Evolutionary conservation across 768 basidiomycete species (phyloP).

Genomic region (Calvatia gigantea): DNA sequence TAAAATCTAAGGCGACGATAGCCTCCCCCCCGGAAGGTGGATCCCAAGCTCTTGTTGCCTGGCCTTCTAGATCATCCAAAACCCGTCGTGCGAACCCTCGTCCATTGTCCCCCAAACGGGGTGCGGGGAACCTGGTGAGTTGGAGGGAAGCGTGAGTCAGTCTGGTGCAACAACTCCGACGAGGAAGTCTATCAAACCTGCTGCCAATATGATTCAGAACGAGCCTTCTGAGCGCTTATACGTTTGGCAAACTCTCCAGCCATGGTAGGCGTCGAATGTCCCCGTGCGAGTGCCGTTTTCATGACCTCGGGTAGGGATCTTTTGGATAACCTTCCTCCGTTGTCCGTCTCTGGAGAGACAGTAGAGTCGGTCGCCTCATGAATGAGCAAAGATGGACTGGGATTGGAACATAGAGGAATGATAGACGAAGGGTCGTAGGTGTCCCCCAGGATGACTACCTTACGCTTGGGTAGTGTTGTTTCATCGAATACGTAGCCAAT

Average conservation of each 20-base stretch:
- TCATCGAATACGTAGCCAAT: constrained; percentile 77
- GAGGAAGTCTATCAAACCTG: constrained; percentile 38
- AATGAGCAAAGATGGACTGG: constrained; percentile 64
- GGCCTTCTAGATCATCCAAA: constrained; percentile 57
- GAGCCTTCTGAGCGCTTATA: constrained; percentile 55
- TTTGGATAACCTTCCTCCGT: constrained; percentile 32
- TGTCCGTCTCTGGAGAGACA: constrained; percentile 55
- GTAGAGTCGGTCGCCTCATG: constrained; percentile 83
- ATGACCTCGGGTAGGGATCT: constrained; percentile 38
- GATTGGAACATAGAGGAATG: constrained; percentile 48
- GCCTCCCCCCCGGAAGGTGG: constrained; percentile 31
- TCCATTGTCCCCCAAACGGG: constrained; percentile 26
- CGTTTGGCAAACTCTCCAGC: constrained; percentile 71
- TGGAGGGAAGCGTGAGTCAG: neutral
- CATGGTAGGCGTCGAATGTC: constrained; percentile 78
- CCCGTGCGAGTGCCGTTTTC: constrained; percentile 55
- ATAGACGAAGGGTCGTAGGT: constrained; percentile 63
- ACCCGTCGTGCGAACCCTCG: constrained; percentile 38
- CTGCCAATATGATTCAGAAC: constrained; percentile 78
- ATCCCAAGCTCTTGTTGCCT: constrained; percentile 62
- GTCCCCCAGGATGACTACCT: constrained; percentile 76
- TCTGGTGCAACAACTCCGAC: neutral
- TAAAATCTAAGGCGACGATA: constrained; percentile 55
- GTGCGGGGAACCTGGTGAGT: constrained; percentile 54
- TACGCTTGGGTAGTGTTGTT: constrained; percentile 42